Evolutionary conservation across 768 basidiomycete genomes (phyloP), one percentile per base, ranked within the genome.

Genomic region (Auricularia sp.): DNA sequence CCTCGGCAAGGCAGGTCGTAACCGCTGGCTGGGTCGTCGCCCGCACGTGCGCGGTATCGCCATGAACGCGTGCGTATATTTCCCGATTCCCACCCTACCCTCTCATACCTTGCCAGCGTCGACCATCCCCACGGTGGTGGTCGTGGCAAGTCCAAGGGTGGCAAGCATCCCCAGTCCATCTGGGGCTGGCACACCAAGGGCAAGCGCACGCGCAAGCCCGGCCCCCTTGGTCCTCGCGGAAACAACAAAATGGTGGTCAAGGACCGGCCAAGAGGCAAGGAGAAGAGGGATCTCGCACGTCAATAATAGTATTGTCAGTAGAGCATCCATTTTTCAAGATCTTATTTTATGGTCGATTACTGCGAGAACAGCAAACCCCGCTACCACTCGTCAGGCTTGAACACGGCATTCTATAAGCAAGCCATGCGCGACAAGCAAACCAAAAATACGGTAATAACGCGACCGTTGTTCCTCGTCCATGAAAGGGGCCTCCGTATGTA

Each of bases 51-150:
- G 94, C 75, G 94, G 94, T 86, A 87, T 97, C 68, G 94, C 94
- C 53, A 96, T 96, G 94, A 98, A 97, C 75, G 88, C 92, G 86
- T 93, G 77, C 53, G 88, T 80, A 66, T 66, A 11, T 21, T 34
- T 51, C 67, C 33, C 44, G 29, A 56, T 61, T 60, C 34, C 61
- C 35, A 2, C 34, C 16, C 36, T 21, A 51, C 34, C 64, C 23
- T 61, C 51, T 64, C 12, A 62, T 23, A 42, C 16, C 61, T 34
- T 35, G 43, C 8, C 64, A 93, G 91, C 58, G 83, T 82, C 63
- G 93, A 94, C 75, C 93, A 95, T 76, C 94, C 96, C 66, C 94
- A 97, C 73, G 95, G 95, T 76, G 95, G 96, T 79, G 96, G 96
- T 75, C 89, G 96, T 77, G 96, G 96, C 69, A 98, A 96, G 76